A percentile compares a stretch with the other conserved stretches of the same genome.
Conservation (phyloP, 1,139 yeast genomes). For the Blastobotrys malaysiensis region DNA sequence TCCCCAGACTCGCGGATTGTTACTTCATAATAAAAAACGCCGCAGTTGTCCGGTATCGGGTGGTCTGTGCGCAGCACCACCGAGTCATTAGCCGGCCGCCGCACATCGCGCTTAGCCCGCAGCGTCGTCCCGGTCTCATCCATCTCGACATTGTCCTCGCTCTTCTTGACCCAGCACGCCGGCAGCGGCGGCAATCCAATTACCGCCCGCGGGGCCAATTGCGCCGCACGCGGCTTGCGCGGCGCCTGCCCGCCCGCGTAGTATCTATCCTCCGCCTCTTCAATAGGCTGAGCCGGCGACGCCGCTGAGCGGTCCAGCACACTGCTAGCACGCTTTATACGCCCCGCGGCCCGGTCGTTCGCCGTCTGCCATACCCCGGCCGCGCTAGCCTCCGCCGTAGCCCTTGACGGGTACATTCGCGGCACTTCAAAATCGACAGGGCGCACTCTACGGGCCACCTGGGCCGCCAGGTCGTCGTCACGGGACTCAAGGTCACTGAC, state of each 20-base stretch:
- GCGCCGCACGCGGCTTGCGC: background rate
- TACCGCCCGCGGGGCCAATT: constrained; percentile 6
- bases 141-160: constrained; percentile 12
- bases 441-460: background rate
- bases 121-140: constrained; percentile 13
- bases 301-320: background rate
- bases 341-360: background rate
- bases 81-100: constrained; percentile 10
- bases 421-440: constrained; percentile 15
- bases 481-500: background rate
- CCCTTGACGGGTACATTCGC: constrained; percentile 24
- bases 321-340: background rate
- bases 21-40: constrained; percentile 56
- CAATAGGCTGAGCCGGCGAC: too few relatives aligned
- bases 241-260: background rate
- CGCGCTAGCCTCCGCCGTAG: constrained; percentile 24
- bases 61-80: constrained; percentile 39
- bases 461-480: background rate
- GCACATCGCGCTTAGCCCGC: constrained; percentile 12
- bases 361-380: constrained; percentile 14
- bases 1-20: constrained; percentile 31
- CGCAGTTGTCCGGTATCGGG: constrained; percentile 41
- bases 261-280: background rate
- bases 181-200: constrained; percentile 24
- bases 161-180: constrained; percentile 19